Evolutionary conservation across 1,139 yeast genomes (phyloP).

Genomic region (Diutina catenulata): DNA sequence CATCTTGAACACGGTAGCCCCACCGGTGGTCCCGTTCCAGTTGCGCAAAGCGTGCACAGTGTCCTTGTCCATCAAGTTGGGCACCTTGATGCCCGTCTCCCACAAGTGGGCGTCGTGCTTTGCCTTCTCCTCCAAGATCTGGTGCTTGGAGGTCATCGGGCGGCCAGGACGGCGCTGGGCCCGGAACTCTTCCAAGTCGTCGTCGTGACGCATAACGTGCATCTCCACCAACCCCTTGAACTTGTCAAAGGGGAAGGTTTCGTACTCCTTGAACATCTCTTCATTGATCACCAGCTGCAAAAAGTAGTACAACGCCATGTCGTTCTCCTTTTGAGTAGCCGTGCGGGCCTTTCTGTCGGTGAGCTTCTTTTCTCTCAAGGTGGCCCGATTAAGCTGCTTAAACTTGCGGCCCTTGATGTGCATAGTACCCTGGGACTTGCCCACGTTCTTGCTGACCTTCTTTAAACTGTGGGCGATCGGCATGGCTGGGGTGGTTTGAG

Average conservation of each 20-base stretch:
- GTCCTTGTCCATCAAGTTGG: constrained; percentile 52
- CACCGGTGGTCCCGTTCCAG: constrained; percentile 83
- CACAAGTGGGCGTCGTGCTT: constrained; percentile 52
- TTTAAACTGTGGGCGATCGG: constrained; percentile 65
- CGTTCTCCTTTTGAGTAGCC: constrained; percentile 48
- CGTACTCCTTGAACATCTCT: constrained; percentile 21
- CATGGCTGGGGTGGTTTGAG: constrained; percentile 37
- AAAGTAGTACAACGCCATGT: constrained; percentile 44
- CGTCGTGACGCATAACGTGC: constrained; percentile 60
- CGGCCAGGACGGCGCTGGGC: constrained; percentile 72
- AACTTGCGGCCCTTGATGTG: constrained; percentile 88
- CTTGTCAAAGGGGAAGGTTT: constrained; percentile 40
- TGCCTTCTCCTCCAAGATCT: constrained; percentile 46
- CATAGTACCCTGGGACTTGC: constrained; percentile 43
- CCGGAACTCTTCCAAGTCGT: constrained; percentile 50
- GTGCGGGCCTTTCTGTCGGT: constrained; percentile 43
- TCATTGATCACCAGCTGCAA: constrained; percentile 52
- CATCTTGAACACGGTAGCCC: constrained; percentile 36
- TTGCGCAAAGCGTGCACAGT: constrained; percentile 48
- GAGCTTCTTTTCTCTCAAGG: constrained; percentile 66
- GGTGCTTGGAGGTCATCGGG: constrained; percentile 66
- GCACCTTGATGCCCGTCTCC: constrained; percentile 59
- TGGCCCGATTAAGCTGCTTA: constrained; percentile 76
- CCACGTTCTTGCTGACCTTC: constrained; percentile 57
- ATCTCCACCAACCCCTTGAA: constrained; percentile 49